These are phyloP conservation scores for Aspergillus sp. DNA, from an alignment of 2,329 filamentous ascomycete genomes.

Conservation along the genomic window DNA sequence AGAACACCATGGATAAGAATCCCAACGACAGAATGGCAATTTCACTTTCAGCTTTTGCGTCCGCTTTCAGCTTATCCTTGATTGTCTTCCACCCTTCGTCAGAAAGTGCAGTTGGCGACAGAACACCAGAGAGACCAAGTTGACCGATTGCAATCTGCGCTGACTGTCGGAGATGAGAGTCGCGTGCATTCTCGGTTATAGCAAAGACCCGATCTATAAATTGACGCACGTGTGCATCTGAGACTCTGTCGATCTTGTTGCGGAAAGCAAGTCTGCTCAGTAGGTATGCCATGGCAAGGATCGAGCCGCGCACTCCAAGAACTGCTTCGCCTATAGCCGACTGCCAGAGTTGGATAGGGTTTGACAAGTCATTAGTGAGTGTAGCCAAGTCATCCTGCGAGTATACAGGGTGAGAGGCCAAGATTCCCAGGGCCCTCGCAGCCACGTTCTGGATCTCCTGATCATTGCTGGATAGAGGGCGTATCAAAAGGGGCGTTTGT, in stretches of 20 bases:
- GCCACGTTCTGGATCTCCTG: conserved; percentile 64
- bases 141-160: conserved; percentile 60
- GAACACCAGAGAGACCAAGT: conserved; percentile 57
- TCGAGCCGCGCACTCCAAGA: conserved; percentile 60
- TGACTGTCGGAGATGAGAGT: conserved; percentile 58
- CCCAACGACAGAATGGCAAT: conserved; percentile 79
- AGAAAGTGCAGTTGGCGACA: conserved; percentile 37
- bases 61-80: conserved; percentile 61
- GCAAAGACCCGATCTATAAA: conserved; percentile 48
- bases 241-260: conserved; percentile 26
- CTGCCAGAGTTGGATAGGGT: conserved; percentile 53
- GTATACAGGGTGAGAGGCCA: conserved; percentile 63
- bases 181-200: conserved; percentile 54
- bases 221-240: conserved; percentile 39
- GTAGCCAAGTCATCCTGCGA: conserved; percentile 42
- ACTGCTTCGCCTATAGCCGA: conserved; percentile 59
- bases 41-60: conserved; percentile 78
- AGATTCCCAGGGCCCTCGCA: conserved; percentile 71
- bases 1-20: conserved; percentile 62
- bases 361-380: conserved; percentile 48
- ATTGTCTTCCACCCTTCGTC: conserved; percentile 46
- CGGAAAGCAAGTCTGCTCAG: conserved; percentile 58
- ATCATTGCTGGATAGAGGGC: conserved; percentile 69
- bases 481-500: conserved; percentile 54
- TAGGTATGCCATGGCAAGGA: conserved; percentile 59